Evolutionary conservation across 345 rosid genomes (phyloP), one percentile per base, ranked within the genome.

Genomic region (Syzygium oleosum): DNA sequence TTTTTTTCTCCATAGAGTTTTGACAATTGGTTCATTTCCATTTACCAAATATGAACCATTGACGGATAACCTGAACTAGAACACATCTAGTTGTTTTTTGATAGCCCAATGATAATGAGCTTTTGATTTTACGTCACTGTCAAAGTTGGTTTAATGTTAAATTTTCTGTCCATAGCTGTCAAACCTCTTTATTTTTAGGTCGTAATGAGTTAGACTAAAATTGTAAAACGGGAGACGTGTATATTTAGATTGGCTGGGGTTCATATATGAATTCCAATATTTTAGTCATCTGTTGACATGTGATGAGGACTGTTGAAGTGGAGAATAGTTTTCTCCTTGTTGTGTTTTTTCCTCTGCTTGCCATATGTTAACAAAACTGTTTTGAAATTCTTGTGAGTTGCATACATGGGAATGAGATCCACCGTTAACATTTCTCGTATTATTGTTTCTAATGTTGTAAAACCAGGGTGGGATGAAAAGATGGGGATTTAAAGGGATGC

Each of bases 401-500:
- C 49, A 19, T 34, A 23, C 14, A 73, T 34, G 49, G 80, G 49
- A 73, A 38, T 73, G 80, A 73, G 80, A 43, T 46, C 34, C 29
- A 31, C 51, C 88, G 43, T 83, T 56, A 85, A 86, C 52, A 55
- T 77, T 89, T 89, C 88, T 46, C 53, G 13, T 73, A 19, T 73
- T 73, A 19, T 73, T 19, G 49, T 73, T 73, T 41, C 49, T 73
- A 73, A 73, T 34, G 49, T 73, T 21, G 27, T 38, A 73, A 38
- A 73, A 88, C 77, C 92, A 97, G 99, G 98, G 98, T 88, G 95
- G 89, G 46, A 98, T 98, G 98, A 96, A 96, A 92, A 98, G 98
- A 88, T 85, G 77, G 41, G 91, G 89, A 19, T 90, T 93, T 65
- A 90, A 84, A 87, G 99, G 99, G 89, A 85, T 85, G 93, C 95